Evolutionary conservation across 108 stramenopile species (phyloP).

Genomic region (Parmales sp.): DNA sequence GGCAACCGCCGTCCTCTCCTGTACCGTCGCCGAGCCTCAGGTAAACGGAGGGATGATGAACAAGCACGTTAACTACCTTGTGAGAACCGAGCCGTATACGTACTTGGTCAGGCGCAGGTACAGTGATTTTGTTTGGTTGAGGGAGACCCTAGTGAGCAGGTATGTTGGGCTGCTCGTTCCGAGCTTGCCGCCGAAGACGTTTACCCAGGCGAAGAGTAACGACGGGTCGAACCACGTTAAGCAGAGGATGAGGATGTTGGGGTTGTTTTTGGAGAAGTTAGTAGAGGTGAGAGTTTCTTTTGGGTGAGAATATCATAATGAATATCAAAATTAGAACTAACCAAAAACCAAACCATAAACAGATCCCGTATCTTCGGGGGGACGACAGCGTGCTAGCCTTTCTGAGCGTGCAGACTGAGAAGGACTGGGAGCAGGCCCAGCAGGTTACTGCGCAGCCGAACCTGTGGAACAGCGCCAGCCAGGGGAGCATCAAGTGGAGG

Average conservation of each 20-base stretch:
- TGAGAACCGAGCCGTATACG: slow-evolving; percentile 12
- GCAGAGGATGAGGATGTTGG: slow-evolving; percentile 11
- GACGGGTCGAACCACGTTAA: not conserved
- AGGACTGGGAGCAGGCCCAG: slow-evolving; percentile 7
- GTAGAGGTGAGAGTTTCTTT: too few relatives aligned
- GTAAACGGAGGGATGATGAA: not conserved
- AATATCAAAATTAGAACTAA: too few relatives aligned
- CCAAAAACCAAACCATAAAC: too few relatives aligned
- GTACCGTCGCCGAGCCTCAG: not conserved
- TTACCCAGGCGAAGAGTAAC: not conserved
- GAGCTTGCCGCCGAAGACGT: slow-evolving; percentile 2
- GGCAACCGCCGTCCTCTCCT: not conserved
- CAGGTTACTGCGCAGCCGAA: not conserved
- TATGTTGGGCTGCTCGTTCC: slow-evolving; percentile 17
- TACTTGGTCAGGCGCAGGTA: slow-evolving; percentile 18
- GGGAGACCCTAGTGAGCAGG: slow-evolving; percentile 5
- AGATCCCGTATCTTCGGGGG: slow-evolving; percentile 13
- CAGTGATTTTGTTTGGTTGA: slow-evolving; percentile 14
- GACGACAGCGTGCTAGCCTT: slow-evolving; percentile 10
- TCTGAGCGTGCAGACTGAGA: slow-evolving; percentile 13
- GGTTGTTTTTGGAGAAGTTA: slow-evolving; percentile 13
- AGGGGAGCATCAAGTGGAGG: not conserved
- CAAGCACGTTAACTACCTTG: slow-evolving; percentile 14
- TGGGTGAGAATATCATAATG: too few relatives aligned
- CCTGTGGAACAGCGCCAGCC: not conserved